These are phyloP conservation scores for Wickerhamomyces sp. DNA, from an alignment of 1,139 yeast species.

Conservation along the genomic window DNA sequence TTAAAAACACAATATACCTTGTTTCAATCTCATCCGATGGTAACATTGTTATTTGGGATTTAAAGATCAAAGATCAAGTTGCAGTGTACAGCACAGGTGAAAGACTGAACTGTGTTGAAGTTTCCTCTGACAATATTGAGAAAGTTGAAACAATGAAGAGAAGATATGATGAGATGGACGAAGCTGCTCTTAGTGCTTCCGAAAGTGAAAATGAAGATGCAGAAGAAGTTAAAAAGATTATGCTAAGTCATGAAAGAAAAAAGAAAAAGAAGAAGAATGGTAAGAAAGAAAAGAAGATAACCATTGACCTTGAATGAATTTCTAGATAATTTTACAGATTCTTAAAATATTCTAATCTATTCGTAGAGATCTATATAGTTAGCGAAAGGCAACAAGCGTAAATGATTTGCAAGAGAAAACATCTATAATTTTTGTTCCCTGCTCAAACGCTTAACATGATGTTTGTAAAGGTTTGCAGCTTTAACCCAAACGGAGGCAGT, in stretches of 20 bases:
- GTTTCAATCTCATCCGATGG: constrained; percentile 92
- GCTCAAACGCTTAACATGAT: constrained; percentile 68
- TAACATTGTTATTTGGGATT: constrained; percentile 85
- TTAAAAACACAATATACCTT: constrained; percentile 46
- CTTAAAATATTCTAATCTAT: too few relatives aligned
- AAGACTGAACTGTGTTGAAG: constrained; percentile 79
- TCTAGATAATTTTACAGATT: too few relatives aligned
- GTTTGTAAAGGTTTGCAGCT: constrained; percentile 78
- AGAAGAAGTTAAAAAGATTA: constrained; percentile 35
- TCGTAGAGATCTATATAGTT: neutral
- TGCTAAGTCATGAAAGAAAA: constrained; percentile 34
- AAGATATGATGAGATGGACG: constrained; percentile 43
- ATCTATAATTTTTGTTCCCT: constrained; percentile 34
- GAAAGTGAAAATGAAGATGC: constrained; percentile 51
- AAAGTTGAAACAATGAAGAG: constrained; percentile 68
- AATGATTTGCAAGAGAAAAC: too few relatives aligned
- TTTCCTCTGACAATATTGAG: constrained; percentile 77
- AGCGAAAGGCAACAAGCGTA: neutral
- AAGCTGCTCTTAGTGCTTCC: constrained; percentile 46
- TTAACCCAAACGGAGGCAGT: constrained; percentile 87
- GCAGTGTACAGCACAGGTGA: constrained; percentile 95
- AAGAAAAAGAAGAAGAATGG: constrained; percentile 40
- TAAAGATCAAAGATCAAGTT: constrained; percentile 63
- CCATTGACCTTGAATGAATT: constrained; percentile 52
- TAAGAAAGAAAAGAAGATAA: constrained; percentile 42